Evolutionary conservation across 2,329 filamentous ascomycete genomes (phyloP).

Genomic region (Penicillium concentricum): DNA sequence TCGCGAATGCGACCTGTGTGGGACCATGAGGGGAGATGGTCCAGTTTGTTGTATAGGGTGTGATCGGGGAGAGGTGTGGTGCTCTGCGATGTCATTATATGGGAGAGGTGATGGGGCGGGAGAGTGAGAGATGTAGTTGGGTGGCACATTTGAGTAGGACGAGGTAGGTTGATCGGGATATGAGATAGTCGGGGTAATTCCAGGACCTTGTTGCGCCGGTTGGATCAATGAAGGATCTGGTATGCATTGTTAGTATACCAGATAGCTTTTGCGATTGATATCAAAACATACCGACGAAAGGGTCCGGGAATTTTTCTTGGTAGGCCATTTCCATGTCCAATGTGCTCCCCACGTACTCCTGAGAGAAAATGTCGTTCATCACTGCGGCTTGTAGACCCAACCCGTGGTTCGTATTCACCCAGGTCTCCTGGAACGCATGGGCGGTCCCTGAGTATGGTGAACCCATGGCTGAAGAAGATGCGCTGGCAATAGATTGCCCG

Average conservation of each 20-base stretch:
- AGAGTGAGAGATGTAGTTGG: slow-evolving; percentile 34
- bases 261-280: not conserved
- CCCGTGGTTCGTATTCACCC: slow-evolving; percentile 53
- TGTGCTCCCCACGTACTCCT: slow-evolving; percentile 48
- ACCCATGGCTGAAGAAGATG: slow-evolving; percentile 65
- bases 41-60: slow-evolving; percentile 21
- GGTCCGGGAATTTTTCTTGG: slow-evolving; percentile 44
- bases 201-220: slow-evolving; percentile 41
- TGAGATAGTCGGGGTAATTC: slow-evolving; percentile 32
- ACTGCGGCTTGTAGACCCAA: slow-evolving; percentile 65
- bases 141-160: slow-evolving; percentile 26
- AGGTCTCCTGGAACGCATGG: slow-evolving; percentile 60
- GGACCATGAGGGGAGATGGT: slow-evolving; percentile 65
- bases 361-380: slow-evolving; percentile 58
- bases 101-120: slow-evolving; percentile 38
- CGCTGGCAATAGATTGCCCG: slow-evolving; percentile 56
- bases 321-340: slow-evolving; percentile 46
- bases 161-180: slow-evolving; percentile 35
- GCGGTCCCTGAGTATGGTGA: slow-evolving; percentile 65
- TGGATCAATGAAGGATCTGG: slow-evolving; percentile 61
- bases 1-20: slow-evolving; percentile 56
- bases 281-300: slow-evolving; percentile 33
- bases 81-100: slow-evolving; percentile 31
- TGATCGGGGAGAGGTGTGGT: slow-evolving; percentile 26
- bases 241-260: slow-evolving; percentile 1